These are phyloP conservation scores for Penicillium sp. DNA, from an alignment of 2,329 filamentous ascomycete genomes.

Conservation along the genomic window DNA sequence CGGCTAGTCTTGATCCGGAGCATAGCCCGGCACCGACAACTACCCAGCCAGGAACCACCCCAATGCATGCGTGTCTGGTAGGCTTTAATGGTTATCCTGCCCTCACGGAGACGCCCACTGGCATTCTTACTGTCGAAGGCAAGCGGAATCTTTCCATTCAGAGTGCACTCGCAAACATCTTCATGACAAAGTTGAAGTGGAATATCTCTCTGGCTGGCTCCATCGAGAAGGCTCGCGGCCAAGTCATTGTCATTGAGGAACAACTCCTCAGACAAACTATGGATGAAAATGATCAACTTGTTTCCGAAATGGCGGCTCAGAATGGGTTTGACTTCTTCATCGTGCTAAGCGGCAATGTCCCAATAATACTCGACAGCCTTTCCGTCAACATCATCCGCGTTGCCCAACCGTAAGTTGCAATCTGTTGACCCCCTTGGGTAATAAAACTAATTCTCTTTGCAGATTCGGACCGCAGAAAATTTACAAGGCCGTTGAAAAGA, in stretches of 20 bases:
- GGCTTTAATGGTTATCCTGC: slow-evolving; percentile 28
- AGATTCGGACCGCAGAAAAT: slow-evolving; percentile 34
- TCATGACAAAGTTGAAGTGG: slow-evolving; percentile 29
- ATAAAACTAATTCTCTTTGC: not conserved
- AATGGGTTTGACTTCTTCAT: slow-evolving; percentile 21
- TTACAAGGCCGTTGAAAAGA: slow-evolving; percentile 21
- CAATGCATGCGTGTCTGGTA: slow-evolving; percentile 28
- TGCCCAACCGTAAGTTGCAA: slow-evolving; percentile 29
- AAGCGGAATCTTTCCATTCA: slow-evolving; percentile 34
- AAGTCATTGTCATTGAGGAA: slow-evolving; percentile 33
- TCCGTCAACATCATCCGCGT: slow-evolving; percentile 25
- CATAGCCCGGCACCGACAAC: not conserved
- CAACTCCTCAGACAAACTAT: slow-evolving; percentile 18
- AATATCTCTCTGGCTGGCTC: slow-evolving; percentile 28
- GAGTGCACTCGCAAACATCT: slow-evolving; percentile 27
- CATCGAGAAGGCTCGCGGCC: slow-evolving; percentile 21
- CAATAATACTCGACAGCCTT: not conserved
- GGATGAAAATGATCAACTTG: slow-evolving; percentile 4
- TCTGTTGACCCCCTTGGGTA: no score
- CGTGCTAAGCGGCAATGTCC: slow-evolving; percentile 21
- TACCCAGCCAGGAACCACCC: not conserved
- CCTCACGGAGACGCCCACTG: slow-evolving; percentile 22
- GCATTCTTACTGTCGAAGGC: slow-evolving; percentile 25
- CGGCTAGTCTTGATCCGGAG: not conserved
- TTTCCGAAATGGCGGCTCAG: slow-evolving; percentile 1